Evolutionary conservation across 371 early-diverging fungal species (phyloP).

Genomic region (Circinella minor): DNA sequence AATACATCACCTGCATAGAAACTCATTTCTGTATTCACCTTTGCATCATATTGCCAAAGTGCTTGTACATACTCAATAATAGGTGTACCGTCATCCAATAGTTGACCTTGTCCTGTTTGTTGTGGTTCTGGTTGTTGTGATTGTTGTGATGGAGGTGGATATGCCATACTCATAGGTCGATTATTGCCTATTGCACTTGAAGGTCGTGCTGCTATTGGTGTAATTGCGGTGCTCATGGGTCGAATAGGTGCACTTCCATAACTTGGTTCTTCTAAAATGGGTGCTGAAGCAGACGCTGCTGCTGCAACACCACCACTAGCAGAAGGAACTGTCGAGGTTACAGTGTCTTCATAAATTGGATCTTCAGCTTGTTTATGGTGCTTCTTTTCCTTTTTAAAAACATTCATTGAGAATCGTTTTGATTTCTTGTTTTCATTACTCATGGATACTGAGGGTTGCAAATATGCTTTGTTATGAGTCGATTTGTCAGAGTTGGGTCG

Average conservation of each 20-base stretch:
- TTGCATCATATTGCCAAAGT: constrained; percentile 36
- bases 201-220: constrained; percentile 8
- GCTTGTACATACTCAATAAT: constrained; percentile 27
- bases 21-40: constrained; percentile 18
- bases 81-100: constrained; percentile 20
- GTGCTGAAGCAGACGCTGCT: constrained; percentile 4
- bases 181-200: constrained; percentile 1
- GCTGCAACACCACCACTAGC: not conserved
- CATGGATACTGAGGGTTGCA: not conserved
- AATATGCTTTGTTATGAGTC: not conserved
- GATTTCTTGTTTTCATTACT: constrained; percentile 9
- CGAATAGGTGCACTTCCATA: constrained; percentile 1
- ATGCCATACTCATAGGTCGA: constrained; percentile 13
- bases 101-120: not conserved
- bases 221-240: constrained; percentile 5
- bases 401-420: constrained; percentile 29
- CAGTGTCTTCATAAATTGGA: constrained; percentile 7
- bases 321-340: too few species aligned
- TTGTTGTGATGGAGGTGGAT: not conserved
- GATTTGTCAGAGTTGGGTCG: constrained; percentile 6
- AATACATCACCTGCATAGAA: constrained; percentile 30
- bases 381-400: constrained; percentile 30
- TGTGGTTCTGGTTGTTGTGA: constrained; percentile 6
- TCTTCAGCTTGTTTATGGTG: constrained; percentile 22
- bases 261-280: not conserved